Evolutionary conservation across 2,329 filamentous ascomycete species (phyloP).

Genomic region (Aspergillus brasiliensis): DNA sequence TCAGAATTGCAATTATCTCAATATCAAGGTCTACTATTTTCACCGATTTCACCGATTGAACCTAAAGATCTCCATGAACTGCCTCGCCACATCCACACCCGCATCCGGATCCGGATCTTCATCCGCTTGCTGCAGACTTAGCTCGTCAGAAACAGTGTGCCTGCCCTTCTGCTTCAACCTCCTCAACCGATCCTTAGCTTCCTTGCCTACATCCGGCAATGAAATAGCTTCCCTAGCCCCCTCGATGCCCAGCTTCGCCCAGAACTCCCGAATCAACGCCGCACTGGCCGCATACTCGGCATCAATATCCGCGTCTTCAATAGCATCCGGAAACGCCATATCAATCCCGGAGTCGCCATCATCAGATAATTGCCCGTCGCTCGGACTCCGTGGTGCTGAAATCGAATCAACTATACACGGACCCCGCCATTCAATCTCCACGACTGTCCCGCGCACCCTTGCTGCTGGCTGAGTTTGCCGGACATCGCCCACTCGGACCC

Average conservation of each 20-base stretch:
- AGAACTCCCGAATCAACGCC: conserved; percentile 45
- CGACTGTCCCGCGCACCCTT: conserved; percentile 44
- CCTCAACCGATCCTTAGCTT: conserved; percentile 35
- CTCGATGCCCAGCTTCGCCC: conserved; percentile 39
- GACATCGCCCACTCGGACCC: conserved; percentile 46
- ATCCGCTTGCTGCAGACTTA: conserved; percentile 21
- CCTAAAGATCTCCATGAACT: conserved; percentile 49
- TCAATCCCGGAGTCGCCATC: conserved; percentile 30
- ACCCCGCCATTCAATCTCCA: conserved; percentile 48
- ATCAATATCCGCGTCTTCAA: conserved; percentile 43
- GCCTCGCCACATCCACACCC: conserved; percentile 45
- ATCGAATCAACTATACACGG: conserved; percentile 37
- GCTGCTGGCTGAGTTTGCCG: conserved; percentile 42
- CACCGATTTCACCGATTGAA: conserved; percentile 45
- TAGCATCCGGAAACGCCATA: conserved; percentile 24
- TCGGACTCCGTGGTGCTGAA: conserved; percentile 6
- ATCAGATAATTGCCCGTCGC: conserved; percentile 8
- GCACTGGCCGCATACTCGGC: conserved; percentile 38
- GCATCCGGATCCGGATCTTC: conserved; percentile 38
- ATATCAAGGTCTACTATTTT: background rate
- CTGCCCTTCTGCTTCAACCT: conserved; percentile 21
- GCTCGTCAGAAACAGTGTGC: conserved; percentile 16
- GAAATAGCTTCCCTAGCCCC: conserved; percentile 45
- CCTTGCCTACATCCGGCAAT: conserved; percentile 44
- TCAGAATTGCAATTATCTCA: background rate